phyloP scores from a whole-genome alignment of 352 stramenopile genomes.

The Globisporangium alternatum region DNA sequence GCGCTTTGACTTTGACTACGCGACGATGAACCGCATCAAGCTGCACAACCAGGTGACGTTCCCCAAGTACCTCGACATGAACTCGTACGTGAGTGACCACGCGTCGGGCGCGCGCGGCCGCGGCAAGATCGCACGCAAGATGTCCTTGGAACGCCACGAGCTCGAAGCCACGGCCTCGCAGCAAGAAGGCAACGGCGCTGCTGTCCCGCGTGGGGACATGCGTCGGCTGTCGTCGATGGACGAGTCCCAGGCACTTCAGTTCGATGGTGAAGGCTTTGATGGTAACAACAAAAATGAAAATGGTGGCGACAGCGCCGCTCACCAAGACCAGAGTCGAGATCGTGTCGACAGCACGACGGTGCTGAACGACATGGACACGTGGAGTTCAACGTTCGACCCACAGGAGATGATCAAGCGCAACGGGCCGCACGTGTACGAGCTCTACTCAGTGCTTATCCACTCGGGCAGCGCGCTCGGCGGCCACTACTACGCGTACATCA shows the following conservation, averaged over 20 bases:
- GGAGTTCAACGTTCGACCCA: constrained; percentile 64
- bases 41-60: constrained; percentile 87
- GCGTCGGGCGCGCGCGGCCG: constrained; percentile 30
- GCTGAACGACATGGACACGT: constrained; percentile 47
- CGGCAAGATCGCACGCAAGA: constrained; percentile 76
- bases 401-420: constrained; percentile 56
- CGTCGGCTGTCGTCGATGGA: constrained; percentile 76
- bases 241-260: constrained; percentile 52
- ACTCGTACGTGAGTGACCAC: constrained; percentile 75
- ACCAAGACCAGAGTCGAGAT: neutral
- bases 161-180: constrained; percentile 38
- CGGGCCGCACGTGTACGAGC: constrained; percentile 84
- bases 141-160: constrained; percentile 83
- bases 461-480: constrained; percentile 89
- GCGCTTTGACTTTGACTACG: constrained; percentile 91
- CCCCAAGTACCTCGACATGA: constrained; percentile 89
- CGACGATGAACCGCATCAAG: constrained; percentile 87
- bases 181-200: constrained; percentile 7
- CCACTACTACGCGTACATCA: constrained; percentile 95
- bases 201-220: constrained; percentile 12
- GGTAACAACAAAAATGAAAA: constrained; percentile 16
- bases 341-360: constrained; percentile 7
- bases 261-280: constrained; percentile 21
- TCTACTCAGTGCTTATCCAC: constrained; percentile 93
- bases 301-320: constrained; percentile 14